Evolutionary conservation across 768 basidiomycete genomes (phyloP).

Genomic region (Galerina sulciceps): DNA sequence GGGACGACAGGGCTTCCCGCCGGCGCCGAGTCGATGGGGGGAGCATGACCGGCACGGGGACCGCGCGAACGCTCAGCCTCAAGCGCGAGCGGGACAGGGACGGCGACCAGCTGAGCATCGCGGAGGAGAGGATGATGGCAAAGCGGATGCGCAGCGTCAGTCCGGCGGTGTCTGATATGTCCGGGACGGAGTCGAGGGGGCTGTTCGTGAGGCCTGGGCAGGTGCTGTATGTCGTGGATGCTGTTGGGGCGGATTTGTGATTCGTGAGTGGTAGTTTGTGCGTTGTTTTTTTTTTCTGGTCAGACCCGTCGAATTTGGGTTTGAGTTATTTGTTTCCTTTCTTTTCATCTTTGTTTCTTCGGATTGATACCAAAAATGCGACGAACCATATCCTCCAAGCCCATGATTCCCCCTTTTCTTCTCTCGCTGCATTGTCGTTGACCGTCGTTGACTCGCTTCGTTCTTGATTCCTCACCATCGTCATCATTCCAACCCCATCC

Average conservation of each 20-base stretch:
- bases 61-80: background rate
- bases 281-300: slow-evolving; percentile 6
- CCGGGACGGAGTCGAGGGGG: slow-evolving; percentile 64
- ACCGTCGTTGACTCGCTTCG: too few relatives aligned
- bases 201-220: slow-evolving; percentile 87
- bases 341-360: background rate
- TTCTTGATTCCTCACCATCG: too few relatives aligned
- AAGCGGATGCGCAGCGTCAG: slow-evolving; percentile 75
- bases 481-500: too few relatives aligned
- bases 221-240: slow-evolving; percentile 86
- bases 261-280: slow-evolving; percentile 46
- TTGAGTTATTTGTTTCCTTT: slow-evolving; percentile 5
- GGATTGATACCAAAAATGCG: too few relatives aligned
- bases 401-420: too few relatives aligned
- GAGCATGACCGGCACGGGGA: slow-evolving; percentile 23
- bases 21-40: slow-evolving; percentile 47
- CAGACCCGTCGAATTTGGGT: background rate
- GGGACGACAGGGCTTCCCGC: slow-evolving; percentile 50
- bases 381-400: too few relatives aligned
- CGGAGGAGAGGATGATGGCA: slow-evolving; percentile 54
- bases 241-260: slow-evolving; percentile 70
- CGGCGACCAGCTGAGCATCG: slow-evolving; percentile 50
- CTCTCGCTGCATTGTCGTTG: too few relatives aligned
- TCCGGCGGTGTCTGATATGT: slow-evolving; percentile 63
- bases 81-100: slow-evolving; percentile 43